Evolutionary conservation across 345 rosid genomes (phyloP).

Genomic region (Gynandropsis gynandra): DNA sequence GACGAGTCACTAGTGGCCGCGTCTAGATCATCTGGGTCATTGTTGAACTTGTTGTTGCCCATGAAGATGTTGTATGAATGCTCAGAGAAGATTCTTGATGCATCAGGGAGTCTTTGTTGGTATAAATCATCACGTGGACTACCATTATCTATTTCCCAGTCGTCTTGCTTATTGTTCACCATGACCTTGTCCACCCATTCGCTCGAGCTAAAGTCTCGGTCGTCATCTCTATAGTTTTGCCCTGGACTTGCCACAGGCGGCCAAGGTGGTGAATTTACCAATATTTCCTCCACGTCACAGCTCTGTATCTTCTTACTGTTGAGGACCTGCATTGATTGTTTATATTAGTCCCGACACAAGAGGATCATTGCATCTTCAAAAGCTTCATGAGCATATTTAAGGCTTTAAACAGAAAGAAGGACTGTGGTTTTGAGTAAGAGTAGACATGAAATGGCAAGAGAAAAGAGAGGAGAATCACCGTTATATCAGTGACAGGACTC

Average conservation of each 20-base stretch:
- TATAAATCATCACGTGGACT: conserved; percentile 46
- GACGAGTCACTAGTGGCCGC: conserved; percentile 89
- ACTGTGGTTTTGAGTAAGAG: no score
- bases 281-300: conserved; percentile 77
- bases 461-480: conserved; percentile 39
- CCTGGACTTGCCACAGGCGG: conserved; percentile 69
- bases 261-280: conserved; percentile 91
- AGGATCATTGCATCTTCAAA: no score
- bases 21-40: conserved; percentile 65
- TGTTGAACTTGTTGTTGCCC: conserved; percentile 41
- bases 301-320: conserved; percentile 49
- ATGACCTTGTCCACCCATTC: conserved; percentile 97
- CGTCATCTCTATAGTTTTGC: conserved; percentile 61
- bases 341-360: neutral
- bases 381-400: no score
- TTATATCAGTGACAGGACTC: conserved; percentile 61
- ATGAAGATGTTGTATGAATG: conserved; percentile 58
- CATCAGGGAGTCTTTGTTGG: conserved; percentile 62
- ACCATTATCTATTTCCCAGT: conserved; percentile 47
- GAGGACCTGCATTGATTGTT: conserved; percentile 36
- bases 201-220: conserved; percentile 51
- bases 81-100: conserved; percentile 55
- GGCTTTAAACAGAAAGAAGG: no score
- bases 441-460: no score
- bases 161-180: conserved; percentile 88